These are phyloP conservation scores for Claviceps sp. DNA, from an alignment of 2,329 filamentous ascomycete genomes.

Conservation along the genomic window DNA sequence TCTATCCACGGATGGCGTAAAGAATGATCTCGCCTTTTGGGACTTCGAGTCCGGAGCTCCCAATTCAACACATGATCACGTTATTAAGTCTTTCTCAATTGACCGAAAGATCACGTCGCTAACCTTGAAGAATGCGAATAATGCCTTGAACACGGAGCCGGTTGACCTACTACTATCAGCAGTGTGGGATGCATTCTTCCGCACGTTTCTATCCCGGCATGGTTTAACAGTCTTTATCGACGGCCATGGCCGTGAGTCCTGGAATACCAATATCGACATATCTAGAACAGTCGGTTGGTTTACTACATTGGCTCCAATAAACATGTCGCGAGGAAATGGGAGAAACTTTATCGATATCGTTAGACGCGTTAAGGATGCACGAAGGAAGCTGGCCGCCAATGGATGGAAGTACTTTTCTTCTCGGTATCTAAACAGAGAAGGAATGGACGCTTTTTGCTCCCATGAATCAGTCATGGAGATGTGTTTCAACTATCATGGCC, in stretches of 20 bases:
- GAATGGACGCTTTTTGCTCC: not conserved
- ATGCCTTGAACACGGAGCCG: constrained; percentile 10
- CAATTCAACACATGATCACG: constrained; percentile 2
- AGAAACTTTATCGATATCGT: not conserved
- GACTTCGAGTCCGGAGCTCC: not conserved
- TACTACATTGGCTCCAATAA: constrained; percentile 19
- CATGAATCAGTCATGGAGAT: constrained; percentile 5
- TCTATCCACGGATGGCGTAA: not conserved
- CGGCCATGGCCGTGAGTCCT: constrained; percentile 17
- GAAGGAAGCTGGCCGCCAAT: not conserved
- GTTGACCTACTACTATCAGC: constrained; percentile 21
- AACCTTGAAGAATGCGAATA: constrained; percentile 8
- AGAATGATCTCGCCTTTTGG: not conserved
- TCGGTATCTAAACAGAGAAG: not conserved
- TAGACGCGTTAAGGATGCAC: not conserved
- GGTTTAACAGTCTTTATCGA: constrained; percentile 16
- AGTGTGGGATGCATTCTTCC: constrained; percentile 16
- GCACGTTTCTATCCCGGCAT: constrained; percentile 14
- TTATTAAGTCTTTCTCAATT: constrained; percentile 1
- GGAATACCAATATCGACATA: constrained; percentile 16
- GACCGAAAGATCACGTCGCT: constrained; percentile 2
- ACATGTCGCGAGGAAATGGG: not conserved
- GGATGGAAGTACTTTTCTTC: constrained; percentile 4
- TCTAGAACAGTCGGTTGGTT: constrained; percentile 26
- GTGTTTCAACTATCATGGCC: constrained; percentile 7